Evolutionary conservation across 345 rosid species (phyloP).

Genomic region (Eucalyptus fibrosa): DNA sequence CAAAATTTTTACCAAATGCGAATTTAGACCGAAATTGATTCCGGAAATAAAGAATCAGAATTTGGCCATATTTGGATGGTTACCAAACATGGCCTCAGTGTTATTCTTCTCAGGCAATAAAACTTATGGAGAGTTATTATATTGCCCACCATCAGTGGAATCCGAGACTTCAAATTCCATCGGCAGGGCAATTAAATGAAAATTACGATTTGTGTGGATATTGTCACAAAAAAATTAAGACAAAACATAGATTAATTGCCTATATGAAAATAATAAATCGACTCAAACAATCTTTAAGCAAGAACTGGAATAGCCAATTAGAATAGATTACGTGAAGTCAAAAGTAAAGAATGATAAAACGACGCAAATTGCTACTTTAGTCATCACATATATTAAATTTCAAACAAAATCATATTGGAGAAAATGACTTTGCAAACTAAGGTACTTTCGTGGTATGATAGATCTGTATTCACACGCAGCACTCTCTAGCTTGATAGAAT

Average conservation of each 20-base stretch:
- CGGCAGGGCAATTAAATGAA: too few species aligned
- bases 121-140: not conserved
- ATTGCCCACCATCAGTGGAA: not conserved
- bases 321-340: not conserved
- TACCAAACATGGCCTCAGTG: too few species aligned
- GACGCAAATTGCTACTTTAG: not conserved
- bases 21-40: too few species aligned
- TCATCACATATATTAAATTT: not conserved
- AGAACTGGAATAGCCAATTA: not conserved
- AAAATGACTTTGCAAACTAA: not conserved
- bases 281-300: not conserved
- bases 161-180: not conserved
- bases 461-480: not conserved
- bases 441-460: not conserved
- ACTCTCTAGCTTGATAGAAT: not conserved
- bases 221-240: not conserved
- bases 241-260: not conserved
- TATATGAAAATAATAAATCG: not conserved
- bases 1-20: too few species aligned
- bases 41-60: too few species aligned
- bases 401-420: not conserved
- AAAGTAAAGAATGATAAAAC: not conserved
- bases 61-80: too few species aligned
- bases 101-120: not conserved
- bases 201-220: not conserved